Base-by-base conservation (phyloP, 2,329 filamentous ascomycete genomes). In the Exophiala mesophila region DNA sequence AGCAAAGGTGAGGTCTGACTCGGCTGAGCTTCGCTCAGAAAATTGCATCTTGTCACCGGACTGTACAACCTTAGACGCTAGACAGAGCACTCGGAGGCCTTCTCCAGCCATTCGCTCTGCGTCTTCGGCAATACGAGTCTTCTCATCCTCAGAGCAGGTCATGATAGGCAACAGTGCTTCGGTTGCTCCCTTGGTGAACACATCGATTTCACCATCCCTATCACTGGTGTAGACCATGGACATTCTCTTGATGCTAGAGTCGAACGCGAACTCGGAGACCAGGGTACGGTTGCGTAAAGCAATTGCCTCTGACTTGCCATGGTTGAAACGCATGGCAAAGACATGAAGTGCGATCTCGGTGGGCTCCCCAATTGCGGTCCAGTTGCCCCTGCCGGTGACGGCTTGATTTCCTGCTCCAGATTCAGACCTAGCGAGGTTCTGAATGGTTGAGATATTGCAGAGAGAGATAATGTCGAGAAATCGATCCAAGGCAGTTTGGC, bases 311-410 rank as follows among this genome's bases (percentile, higher is more conserved):
- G 70, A 51, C 74, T 76, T 68, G 70, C 49, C 53, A 17, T 33
- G 73, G 36, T 74, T 64, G 57, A 84, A 84, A n/a, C 80, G 72
- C 31, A 73, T 73, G 8, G 78, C 77, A 56, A 84, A 81, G 1
- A 84, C 80, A 51, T 83, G 78, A 23, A 84, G 79, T 2, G 80
- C 80, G 45, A 83, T 81, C 53, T 84, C 80, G 4, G 80, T 83
- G 0, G 77, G 76, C 43, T 80, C 77, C 42, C 77, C 78, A 28
- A 74, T 70, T 13, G 72, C 75, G 36, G 72, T 67, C 78, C 78
- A 82, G 29, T 68, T 60, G 9, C 63, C 59, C 17, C 66, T 59
- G 15, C 72, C 61, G 10, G 62, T 61, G 43, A 36, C 40, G 5
- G 33, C 26, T 7, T 34, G 36, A 7, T 31, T 31, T 7, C 43